Evolutionary conservation across 805 yeast species (phyloP), one percentile per base, ranked within the genome.

Genomic region (Myxozyma neotropica): DNA sequence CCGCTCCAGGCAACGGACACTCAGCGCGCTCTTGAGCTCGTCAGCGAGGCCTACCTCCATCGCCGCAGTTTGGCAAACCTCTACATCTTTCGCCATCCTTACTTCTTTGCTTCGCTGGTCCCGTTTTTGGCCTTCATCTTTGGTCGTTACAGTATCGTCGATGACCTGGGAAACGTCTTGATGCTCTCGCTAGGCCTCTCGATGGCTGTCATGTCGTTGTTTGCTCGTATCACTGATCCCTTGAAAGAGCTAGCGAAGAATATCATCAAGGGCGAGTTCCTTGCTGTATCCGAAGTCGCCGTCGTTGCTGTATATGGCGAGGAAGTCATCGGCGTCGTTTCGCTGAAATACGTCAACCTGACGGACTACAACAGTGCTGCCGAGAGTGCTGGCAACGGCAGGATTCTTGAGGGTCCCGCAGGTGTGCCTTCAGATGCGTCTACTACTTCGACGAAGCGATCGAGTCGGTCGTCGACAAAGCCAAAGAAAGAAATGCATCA

Each of bases 181-280:
- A 42, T 62, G 42, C 54, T 62, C 17, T 17, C 50, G 7, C 17
- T 40, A 24, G 66, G 66, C 21, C 38, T 62, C 29, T 17, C 40
- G 33, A 55, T 62, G 65, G 66, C 66, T 13, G 47, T 47, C 12
- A 51, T 62, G 57, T 59, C 65, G 35, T 65, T 62, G 26, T 67
- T 62, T 36, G 61, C 53, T 17, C 53, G 64, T 24, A 47, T 59
- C 26, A 59, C 64, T 15, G 64, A 62, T 36, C 58, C 59, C n/a
- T 39, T 62, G 31, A 29, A 23, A 23, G 57, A 55, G n/a, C 17
- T 31, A 15, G 57, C 66, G 10, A 42, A 50, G 35, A 50, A 45
- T 19, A 49, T 60, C 17, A 21, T 36, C n/a, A 54, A 42, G 51
- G 57, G 53, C 17, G 49, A 46, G 29, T 62, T 62, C 42, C 53